These are phyloP conservation scores for Xylaria nigripes DNA, from an alignment of 495 filamentous ascomycete genomes.

Conservation along the genomic window DNA sequence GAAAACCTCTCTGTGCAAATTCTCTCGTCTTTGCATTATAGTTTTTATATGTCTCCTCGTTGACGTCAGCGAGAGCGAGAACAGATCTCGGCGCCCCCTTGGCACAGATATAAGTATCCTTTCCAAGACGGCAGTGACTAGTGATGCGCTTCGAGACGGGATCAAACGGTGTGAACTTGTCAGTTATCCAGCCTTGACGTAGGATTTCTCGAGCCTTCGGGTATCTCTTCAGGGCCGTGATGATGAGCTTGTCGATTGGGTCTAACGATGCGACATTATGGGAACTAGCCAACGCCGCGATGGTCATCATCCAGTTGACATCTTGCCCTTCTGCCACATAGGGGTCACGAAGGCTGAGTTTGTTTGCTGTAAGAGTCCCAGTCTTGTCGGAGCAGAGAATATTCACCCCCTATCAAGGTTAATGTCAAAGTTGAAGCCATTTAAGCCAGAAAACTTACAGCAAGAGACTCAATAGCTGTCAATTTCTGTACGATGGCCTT, in stretches of 20 bases:
- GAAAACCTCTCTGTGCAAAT: constrained; percentile 82
- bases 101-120: constrained; percentile 68
- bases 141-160: constrained; percentile 89
- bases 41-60: constrained; percentile 57
- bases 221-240: constrained; percentile 70
- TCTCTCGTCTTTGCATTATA: constrained; percentile 84
- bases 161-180: constrained; percentile 83
- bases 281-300: constrained; percentile 79
- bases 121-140: constrained; percentile 65
- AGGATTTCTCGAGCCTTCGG: constrained; percentile 67
- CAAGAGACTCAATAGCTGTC: constrained; percentile 87
- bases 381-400: constrained; percentile 97
- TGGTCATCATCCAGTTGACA: constrained; percentile 77
- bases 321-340: constrained; percentile 73
- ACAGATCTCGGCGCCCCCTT: constrained; percentile 85
- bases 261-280: constrained; percentile 89
- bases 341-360: constrained; percentile 75
- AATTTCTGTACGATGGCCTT: constrained; percentile 95
- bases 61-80: constrained; percentile 66
- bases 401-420: constrained; percentile 57
- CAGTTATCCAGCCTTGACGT: constrained; percentile 56
- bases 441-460: constrained; percentile 26
- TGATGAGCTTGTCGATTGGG: constrained; percentile 86
- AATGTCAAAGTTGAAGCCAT: not conserved
- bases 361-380: constrained; percentile 86